Evolutionary conservation across 371 early-diverging fungal genomes (phyloP).

Genomic region (Massospora cicadina): DNA sequence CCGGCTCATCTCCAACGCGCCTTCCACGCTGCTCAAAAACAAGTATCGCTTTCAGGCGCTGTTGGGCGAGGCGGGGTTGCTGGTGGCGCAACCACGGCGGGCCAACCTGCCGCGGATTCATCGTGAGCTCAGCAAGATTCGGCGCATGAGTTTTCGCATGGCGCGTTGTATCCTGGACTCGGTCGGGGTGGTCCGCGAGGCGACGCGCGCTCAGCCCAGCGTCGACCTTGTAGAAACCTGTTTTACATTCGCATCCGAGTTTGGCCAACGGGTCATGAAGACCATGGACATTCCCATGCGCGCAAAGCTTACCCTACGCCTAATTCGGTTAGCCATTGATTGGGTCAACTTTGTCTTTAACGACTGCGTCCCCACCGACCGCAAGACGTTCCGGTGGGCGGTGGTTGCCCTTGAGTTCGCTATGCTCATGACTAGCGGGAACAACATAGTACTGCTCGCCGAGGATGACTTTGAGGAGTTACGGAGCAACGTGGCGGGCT

Average conservation of each 20-base stretch:
- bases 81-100: constrained; percentile 31
- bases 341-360: constrained; percentile 57
- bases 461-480: constrained; percentile 51
- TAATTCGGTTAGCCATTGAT: constrained; percentile 54
- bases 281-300: constrained; percentile 36
- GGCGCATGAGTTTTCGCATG: constrained; percentile 35
- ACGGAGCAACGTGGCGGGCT: constrained; percentile 49
- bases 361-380: constrained; percentile 55
- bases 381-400: constrained; percentile 77
- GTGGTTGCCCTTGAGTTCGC: constrained; percentile 71
- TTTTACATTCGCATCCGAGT: constrained; percentile 66
- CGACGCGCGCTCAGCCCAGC: constrained; percentile 30
- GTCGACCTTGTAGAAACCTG: constrained; percentile 65
- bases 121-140: constrained; percentile 36
- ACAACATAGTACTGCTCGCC: constrained; percentile 40
- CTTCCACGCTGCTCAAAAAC: constrained; percentile 23
- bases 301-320: constrained; percentile 32
- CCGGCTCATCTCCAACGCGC: constrained; percentile 43
- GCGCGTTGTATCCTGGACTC: constrained; percentile 34
- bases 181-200: constrained; percentile 30
- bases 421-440: constrained; percentile 56
- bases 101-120: constrained; percentile 37
- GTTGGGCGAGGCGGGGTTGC: constrained; percentile 26
- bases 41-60: constrained; percentile 28
- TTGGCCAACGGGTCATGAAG: constrained; percentile 45